Percentiles rank a stretch among this genome's conserved stretches.
Evolutionary conservation across 2,329 filamentous ascomycete species (phyloP).

Genomic region (Ophiostoma montium): DNA sequence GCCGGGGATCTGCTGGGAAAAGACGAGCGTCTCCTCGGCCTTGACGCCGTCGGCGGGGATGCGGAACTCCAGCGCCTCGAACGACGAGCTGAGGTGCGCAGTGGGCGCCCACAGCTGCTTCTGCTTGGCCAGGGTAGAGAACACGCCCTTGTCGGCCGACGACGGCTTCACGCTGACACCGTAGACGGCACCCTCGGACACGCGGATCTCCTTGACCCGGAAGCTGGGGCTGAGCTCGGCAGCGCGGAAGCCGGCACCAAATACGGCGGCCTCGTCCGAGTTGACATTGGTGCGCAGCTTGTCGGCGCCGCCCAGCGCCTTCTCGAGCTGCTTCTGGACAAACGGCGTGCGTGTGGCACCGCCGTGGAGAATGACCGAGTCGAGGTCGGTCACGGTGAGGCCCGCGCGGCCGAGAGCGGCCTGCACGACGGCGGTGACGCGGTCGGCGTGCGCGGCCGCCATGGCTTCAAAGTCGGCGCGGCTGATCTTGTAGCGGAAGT

Average conservation of each 20-base stretch:
- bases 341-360: constrained; percentile 85
- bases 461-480: constrained; percentile 71
- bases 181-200: constrained; percentile 64
- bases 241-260: constrained; percentile 88
- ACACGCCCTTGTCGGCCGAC: constrained; percentile 35
- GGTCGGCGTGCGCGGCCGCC: constrained; percentile 49
- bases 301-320: constrained; percentile 51
- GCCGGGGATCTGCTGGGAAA: constrained; percentile 57
- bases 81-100: constrained; percentile 57
- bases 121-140: constrained; percentile 57
- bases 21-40: constrained; percentile 65
- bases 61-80: constrained; percentile 76
- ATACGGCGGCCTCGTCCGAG: constrained; percentile 89
- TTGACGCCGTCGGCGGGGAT: constrained; percentile 25
- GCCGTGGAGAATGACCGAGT: constrained; percentile 87
- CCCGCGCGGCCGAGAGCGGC: constrained; percentile 61
- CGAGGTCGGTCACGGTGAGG: constrained; percentile 59
- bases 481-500: constrained; percentile 82
- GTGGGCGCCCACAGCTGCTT: constrained; percentile 73
- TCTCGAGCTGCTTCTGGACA: constrained; percentile 78
- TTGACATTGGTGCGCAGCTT: constrained; percentile 93
- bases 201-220: constrained; percentile 90
- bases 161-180: constrained; percentile 63
- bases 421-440: constrained; percentile 55
- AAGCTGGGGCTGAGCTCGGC: constrained; percentile 88